Percentiles rank a stretch among this genome's conserved stretches.
These are phyloP conservation scores for Aspergillus indologenus DNA, from an alignment of 495 filamentous ascomycete genomes.

Conservation along the genomic window DNA sequence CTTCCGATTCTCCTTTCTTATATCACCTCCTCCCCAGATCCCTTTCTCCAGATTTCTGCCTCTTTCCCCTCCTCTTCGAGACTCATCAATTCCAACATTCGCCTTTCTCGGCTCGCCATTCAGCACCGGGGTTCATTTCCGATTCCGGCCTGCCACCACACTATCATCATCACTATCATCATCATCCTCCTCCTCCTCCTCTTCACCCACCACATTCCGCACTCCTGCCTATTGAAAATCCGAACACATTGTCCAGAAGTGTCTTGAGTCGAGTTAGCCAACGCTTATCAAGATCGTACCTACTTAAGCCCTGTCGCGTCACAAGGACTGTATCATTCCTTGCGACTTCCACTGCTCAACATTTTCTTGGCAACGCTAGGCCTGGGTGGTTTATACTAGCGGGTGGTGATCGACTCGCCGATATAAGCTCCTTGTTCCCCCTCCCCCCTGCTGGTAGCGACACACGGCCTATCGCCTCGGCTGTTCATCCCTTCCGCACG, in stretches of 20 bases:
- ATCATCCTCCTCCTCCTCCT: constrained; percentile 1
- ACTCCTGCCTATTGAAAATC: constrained; percentile 15
- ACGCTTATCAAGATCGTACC: not conserved
- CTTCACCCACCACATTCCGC: constrained; percentile 7
- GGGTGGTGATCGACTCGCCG: constrained; percentile 34
- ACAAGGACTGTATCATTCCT: constrained; percentile 12
- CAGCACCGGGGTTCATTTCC: constrained; percentile 10
- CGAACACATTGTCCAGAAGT: not conserved
- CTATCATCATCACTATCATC: constrained; percentile 7
- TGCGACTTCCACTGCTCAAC: constrained; percentile 12
- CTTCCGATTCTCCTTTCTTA: constrained; percentile 21
- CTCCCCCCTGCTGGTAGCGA: constrained; percentile 26
- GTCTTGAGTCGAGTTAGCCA: not conserved
- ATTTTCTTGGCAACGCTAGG: constrained; percentile 12
- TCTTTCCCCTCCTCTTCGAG: constrained; percentile 15
- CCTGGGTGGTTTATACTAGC: constrained; percentile 15
- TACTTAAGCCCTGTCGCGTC: constrained; percentile 2
- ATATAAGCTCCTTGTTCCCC: constrained; percentile 16
- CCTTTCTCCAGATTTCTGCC: constrained; percentile 28
- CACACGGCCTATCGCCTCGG: constrained; percentile 26
- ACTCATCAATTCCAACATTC: constrained; percentile 13
- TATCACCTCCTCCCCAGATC: constrained; percentile 31
- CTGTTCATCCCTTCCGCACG: constrained; percentile 16
- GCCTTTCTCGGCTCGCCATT: constrained; percentile 10
- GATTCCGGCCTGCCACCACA: constrained; percentile 6